A percentile compares a stretch with the other conserved stretches of the same genome.
These are phyloP conservation scores for Pyronema omphalodes DNA, from an alignment of 495 filamentous ascomycete genomes.

Conservation along the genomic window DNA sequence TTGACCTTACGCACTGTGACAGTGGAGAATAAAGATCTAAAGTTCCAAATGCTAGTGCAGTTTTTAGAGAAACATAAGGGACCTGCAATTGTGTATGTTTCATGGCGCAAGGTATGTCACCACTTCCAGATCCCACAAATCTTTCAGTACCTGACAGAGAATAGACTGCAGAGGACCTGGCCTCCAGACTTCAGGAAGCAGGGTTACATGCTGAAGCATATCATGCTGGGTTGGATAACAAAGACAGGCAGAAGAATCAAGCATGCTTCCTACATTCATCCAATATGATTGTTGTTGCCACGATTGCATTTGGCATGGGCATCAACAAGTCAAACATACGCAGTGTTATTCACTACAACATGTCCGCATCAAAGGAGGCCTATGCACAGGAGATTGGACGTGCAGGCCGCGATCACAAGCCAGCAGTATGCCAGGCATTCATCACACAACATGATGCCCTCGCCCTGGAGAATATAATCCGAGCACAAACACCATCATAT, in stretches of 20 bases:
- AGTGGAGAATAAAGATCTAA: constrained; percentile 26
- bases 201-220: constrained; percentile 32
- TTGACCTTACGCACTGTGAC: constrained; percentile 33
- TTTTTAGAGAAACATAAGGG: constrained; percentile 35
- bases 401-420: constrained; percentile 80
- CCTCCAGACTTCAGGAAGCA: constrained; percentile 20
- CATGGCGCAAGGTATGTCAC: constrained; percentile 26
- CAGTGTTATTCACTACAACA: constrained; percentile 78
- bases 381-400: constrained; percentile 97
- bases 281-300: constrained; percentile 63
- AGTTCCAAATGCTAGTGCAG: constrained; percentile 28
- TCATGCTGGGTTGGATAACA: constrained; percentile 34
- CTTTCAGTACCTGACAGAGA: not conserved
- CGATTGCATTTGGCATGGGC: constrained; percentile 97
- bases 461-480: constrained; percentile 35
- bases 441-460: constrained; percentile 34
- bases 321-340: constrained; percentile 94
- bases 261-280: constrained; percentile 34
- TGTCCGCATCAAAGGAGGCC: constrained; percentile 90
- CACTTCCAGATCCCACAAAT: not conserved
- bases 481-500: constrained; percentile 36
- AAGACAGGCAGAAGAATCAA: constrained; percentile 29
- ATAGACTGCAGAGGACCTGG: constrained; percentile 31
- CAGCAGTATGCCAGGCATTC: constrained; percentile 37
- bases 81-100: constrained; percentile 39